phyloP scores from a whole-genome alignment of 2,329 filamentous ascomycete genomes.

The Exophiala sp. region DNA sequence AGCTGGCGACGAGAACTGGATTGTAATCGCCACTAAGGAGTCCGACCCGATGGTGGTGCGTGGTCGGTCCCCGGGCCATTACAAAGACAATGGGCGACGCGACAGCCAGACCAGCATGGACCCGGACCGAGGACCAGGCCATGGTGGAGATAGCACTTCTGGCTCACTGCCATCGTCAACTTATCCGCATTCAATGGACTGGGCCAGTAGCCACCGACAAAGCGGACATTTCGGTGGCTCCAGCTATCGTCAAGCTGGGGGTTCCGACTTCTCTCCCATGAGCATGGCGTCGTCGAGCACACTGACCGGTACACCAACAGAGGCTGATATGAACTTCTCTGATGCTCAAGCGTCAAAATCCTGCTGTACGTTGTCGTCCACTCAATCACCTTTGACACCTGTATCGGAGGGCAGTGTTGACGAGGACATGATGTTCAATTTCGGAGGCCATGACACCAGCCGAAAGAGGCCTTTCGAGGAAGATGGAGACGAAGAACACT shows the following conservation, averaged over 20 bases:
- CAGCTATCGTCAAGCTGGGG: constrained; percentile 19
- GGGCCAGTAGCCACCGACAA: constrained; percentile 18
- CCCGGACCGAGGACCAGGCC: constrained; percentile 59
- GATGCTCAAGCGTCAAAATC: constrained; percentile 19
- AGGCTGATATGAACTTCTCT: constrained; percentile 15
- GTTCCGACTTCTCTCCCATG: constrained; percentile 16
- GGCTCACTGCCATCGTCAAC: constrained; percentile 7
- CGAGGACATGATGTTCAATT: constrained; percentile 19
- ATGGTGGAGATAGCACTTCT: constrained; percentile 35
- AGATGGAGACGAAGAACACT: constrained; percentile 17
- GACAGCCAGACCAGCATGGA: constrained; percentile 69
- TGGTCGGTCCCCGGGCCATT: constrained; percentile 76
- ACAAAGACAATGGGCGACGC: constrained; percentile 63
- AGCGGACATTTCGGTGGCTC: constrained; percentile 19
- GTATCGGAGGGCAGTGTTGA: constrained; percentile 23
- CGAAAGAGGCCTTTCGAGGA: constrained; percentile 25
- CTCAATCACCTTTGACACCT: constrained; percentile 23
- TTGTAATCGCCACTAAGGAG: constrained; percentile 68
- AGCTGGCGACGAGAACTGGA: constrained; percentile 53
- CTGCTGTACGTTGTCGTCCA: constrained; percentile 17
- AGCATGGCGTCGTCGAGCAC: constrained; percentile 21
- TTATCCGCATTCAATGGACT: constrained; percentile 15
- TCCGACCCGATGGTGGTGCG: constrained; percentile 85
- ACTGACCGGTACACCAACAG: constrained; percentile 13
- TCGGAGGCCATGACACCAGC: constrained; percentile 3